Base-by-base conservation (phyloP, 768 basidiomycete species). In the Amanita brunnescens region DNA sequence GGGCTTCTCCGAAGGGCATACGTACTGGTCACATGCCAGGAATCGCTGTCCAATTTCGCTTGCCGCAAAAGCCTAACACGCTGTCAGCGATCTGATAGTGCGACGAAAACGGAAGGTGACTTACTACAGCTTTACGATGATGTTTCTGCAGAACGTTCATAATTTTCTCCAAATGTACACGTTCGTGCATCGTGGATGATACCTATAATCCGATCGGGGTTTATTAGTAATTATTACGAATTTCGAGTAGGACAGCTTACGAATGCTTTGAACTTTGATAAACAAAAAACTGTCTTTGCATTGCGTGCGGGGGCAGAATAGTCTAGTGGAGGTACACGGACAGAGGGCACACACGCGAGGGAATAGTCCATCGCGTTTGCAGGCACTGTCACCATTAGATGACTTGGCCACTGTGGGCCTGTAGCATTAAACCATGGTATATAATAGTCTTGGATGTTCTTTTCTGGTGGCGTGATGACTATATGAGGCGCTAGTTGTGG, bases 391-490 rank as follows among this genome's bases (percentile, higher is more conserved):
- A 74, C 69, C 40, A 55, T 58, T 30, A 79, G 65, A 52, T 59
- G 60, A 24, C 55, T 55, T 13, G 58, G 43, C 60, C 62, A 67
- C 50, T 76, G 76, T 2, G 59, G 62, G 41, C 64, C 59, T 24
- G 65, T 55, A 47, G 68, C 63, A 55, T 76, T 77, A 12, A 61
- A 57, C 58, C 65, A 67, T 1, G 65, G 63, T 4, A 59, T 62
- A 29, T 59, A 61, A 35, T 64, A 61, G 49, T 71, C 72, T 30
- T 70, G 64, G 56, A 63, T 62, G 2, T 54, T 57, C 39, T 73
- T 68, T 49, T 67, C 62, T 46, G 72, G 69, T 34, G 72, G 70
- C n/a, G 77, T 75, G 40, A 81, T 71, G 45, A 78, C 76, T 49
- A 82, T 76, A 60, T 78, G 76, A 0, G 79, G 79, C 0, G 68